A percentile compares a stretch with the other conserved stretches of the same genome.
phyloP scores from a whole-genome alignment of 345 rosid species.

The Eucalyptus viminalis region DNA sequence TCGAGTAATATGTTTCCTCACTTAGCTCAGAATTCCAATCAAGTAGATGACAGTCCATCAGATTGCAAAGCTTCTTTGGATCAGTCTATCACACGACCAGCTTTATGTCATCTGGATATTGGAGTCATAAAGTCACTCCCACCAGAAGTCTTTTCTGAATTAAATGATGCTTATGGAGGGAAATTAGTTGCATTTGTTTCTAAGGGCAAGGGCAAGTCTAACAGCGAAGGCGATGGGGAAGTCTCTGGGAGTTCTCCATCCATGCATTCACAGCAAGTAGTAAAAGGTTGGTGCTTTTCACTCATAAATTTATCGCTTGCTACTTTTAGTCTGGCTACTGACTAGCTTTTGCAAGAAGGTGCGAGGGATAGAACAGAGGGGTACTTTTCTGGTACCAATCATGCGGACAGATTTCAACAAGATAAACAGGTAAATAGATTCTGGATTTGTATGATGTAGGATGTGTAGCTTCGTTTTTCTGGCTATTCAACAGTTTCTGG shows the following conservation, averaged over 20 bases:
- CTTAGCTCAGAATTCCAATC: constrained; percentile 14
- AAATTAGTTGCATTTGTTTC: constrained; percentile 48
- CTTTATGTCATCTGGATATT: constrained; percentile 64
- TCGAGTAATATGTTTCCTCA: constrained; percentile 7
- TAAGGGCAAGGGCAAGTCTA: constrained; percentile 28
- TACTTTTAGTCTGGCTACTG: neutral
- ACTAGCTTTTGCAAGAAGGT: neutral
- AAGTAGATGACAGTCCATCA: constrained; percentile 13
- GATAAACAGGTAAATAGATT: constrained; percentile 24
- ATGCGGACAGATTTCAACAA: neutral
- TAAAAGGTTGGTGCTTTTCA: constrained; percentile 9
- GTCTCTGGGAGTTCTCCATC: neutral
- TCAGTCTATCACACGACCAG: constrained; percentile 37
- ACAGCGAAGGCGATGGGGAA: neutral
- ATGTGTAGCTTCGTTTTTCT: neutral
- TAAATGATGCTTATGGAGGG: constrained; percentile 77
- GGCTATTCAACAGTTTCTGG: neutral
- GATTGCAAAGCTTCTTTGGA: constrained; percentile 2
- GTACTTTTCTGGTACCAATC: constrained; percentile 8
- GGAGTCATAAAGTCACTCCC: constrained; percentile 84
- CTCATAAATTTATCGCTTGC: neutral
- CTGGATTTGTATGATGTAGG: neutral
- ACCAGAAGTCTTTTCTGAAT: constrained; percentile 58
- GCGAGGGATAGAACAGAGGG: neutral
- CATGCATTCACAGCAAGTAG: neutral